A percentile compares a stretch with the other conserved stretches of the same genome.
phyloP scores from a whole-genome alignment of 169 alveolate genomes.

The Cryptosporidium viatorum region DNA sequence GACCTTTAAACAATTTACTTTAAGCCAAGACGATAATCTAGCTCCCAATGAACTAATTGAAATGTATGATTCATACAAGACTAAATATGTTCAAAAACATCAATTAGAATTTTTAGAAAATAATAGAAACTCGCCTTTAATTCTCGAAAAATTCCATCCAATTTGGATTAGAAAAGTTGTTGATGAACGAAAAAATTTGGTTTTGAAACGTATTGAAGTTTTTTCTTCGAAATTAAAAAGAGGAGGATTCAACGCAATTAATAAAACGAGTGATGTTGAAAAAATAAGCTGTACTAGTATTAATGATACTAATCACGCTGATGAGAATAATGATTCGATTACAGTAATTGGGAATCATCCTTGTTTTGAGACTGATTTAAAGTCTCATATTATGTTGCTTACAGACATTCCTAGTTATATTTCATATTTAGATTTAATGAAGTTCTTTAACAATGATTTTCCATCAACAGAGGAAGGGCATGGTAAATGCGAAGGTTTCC shows the following conservation, averaged over 20 bases:
- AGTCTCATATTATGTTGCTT: conserved; percentile 11
- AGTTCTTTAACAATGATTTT: conserved; percentile 32
- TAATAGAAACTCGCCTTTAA: conserved; percentile 26
- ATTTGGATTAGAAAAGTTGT: conserved; percentile 48
- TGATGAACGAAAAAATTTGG: conserved; percentile 27
- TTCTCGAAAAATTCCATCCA: conserved; percentile 70
- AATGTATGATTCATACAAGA: conserved; percentile 56
- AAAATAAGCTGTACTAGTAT: not conserved
- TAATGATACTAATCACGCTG: not conserved
- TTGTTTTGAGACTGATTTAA: conserved; percentile 18
- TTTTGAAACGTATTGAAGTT: conserved; percentile 16
- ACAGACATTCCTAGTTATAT: conserved; percentile 56
- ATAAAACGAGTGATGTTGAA: conserved; percentile 9
- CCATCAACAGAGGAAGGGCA: conserved; percentile 33
- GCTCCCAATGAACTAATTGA: conserved; percentile 65
- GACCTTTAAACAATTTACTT: conserved; percentile 66
- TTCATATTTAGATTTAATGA: conserved; percentile 37
- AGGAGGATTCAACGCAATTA: conserved; percentile 18
- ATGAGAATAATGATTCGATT: not conserved
- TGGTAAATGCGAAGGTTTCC: conserved; percentile 45
- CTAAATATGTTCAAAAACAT: conserved; percentile 48
- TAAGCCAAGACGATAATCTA: conserved; percentile 39
- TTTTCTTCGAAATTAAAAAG: conserved; percentile 15
- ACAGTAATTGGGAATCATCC: conserved; percentile 12
- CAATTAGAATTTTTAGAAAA: conserved; percentile 37